Conservation (phyloP, 2,329 filamentous ascomycete genomes). For the Fusarium kyushuense region DNA sequence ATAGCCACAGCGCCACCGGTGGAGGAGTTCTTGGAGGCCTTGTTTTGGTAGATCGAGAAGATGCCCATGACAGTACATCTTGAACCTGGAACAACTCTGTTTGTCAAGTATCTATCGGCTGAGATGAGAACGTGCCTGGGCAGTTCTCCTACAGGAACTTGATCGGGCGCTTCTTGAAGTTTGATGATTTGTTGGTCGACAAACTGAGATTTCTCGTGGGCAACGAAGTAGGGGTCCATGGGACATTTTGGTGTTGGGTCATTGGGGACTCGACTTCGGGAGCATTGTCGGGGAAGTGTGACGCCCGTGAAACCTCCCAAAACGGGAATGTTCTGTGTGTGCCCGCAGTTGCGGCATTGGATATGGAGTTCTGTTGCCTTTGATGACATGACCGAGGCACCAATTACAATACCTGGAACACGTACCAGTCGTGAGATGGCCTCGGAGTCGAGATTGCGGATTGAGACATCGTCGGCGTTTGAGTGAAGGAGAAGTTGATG, state of each 20-base stretch:
- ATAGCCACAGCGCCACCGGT: conserved; percentile 89
- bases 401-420: conserved; percentile 97
- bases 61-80: conserved; percentile 96
- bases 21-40: conserved; percentile 81
- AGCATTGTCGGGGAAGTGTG: conserved; percentile 84
- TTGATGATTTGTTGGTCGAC: conserved; percentile 99
- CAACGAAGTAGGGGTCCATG: conserved; percentile 93
- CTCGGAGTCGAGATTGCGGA: conserved; percentile 91
- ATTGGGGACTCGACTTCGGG: conserved; percentile 69
- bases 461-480: conserved; percentile 88
- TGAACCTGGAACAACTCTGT: conserved; percentile 93
- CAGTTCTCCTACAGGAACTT: conserved; percentile 95
- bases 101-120: conserved; percentile 95
- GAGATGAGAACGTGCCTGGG: conserved; percentile 95
- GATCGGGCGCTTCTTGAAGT: conserved; percentile 95
- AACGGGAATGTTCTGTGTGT: conserved; percentile 77
- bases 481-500: conserved; percentile 97
- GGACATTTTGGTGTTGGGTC: conserved; percentile 83
- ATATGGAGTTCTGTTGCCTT: conserved; percentile 91
- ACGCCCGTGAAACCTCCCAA: conserved; percentile 89
- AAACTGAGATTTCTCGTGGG: conserved; percentile 93
- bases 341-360: conserved; percentile 87
- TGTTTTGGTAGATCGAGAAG: conserved; percentile 97
- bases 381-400: conserved; percentile 94
- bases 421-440: conserved; percentile 95